phyloP scores from a whole-genome alignment of 2,329 filamentous ascomycete genomes.

The Ophiocordyceps polyrhachis-furcata region DNA sequence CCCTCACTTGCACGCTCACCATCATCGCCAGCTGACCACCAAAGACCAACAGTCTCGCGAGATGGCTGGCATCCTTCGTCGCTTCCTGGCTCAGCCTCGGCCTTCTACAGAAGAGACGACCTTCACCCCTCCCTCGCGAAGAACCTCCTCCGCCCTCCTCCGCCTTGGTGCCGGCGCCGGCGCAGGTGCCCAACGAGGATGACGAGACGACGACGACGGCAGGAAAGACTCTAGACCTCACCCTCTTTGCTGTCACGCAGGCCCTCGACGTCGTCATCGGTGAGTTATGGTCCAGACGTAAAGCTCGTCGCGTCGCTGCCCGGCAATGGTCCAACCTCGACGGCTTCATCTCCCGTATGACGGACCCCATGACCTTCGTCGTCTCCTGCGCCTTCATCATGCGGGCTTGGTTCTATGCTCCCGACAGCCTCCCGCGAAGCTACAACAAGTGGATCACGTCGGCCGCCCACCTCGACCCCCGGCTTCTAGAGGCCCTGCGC shows the following conservation, averaged over 20 bases:
- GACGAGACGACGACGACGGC: constrained; percentile 22
- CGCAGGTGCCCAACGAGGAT: neutral
- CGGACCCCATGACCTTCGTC: constrained; percentile 56
- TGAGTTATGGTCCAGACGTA: constrained; percentile 40
- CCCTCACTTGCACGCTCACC: too few relatives aligned
- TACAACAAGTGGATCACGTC: constrained; percentile 73
- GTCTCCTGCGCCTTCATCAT: constrained; percentile 58
- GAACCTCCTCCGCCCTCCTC: too few relatives aligned
- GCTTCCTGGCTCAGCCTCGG: constrained; percentile 37
- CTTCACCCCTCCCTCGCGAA: too few relatives aligned
- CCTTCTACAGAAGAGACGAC: constrained; percentile 31
- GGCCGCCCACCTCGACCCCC: constrained; percentile 54
- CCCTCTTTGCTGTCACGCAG: constrained; percentile 55
- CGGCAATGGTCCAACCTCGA: neutral
- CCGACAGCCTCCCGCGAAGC: constrained; percentile 47
- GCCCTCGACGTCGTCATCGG: constrained; percentile 55
- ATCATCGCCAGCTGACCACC: neutral
- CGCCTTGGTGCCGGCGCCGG: too few relatives aligned
- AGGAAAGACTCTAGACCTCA: constrained; percentile 64
- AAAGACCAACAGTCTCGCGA: constrained; percentile 24
- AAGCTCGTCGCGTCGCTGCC: constrained; percentile 10
- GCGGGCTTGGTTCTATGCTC: constrained; percentile 76
- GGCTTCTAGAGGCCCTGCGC: constrained; percentile 57
- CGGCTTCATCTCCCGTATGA: constrained; percentile 14
- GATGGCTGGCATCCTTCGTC: constrained; percentile 39